Percentiles rank a stretch among this genome's conserved stretches.
Conservation (phyloP, 1,284 basidiomycete species). For the Golubevia sp. region DNA sequence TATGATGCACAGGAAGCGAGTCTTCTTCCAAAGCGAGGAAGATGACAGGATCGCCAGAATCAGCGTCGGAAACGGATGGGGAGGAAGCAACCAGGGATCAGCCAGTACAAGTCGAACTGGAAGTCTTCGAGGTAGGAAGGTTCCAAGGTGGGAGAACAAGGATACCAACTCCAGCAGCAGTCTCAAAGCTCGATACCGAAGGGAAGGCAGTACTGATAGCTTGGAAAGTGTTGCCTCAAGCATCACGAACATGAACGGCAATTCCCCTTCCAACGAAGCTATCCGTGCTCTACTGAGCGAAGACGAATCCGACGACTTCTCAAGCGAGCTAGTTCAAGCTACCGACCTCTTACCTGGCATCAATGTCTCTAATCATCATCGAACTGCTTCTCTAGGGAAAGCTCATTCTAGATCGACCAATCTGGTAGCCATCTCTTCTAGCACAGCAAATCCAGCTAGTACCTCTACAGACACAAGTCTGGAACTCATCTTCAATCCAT, state of each 20-base stretch:
- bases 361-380: neutral
- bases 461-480: no score
- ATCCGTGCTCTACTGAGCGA: neutral
- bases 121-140: slow-evolving; percentile 4
- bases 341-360: neutral
- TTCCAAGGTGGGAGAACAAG: neutral
- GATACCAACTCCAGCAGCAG: slow-evolving; percentile 26
- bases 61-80: slow-evolving; percentile 2
- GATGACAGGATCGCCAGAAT: slow-evolving; percentile 38
- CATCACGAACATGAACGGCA: slow-evolving; percentile 34
- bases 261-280: slow-evolving; percentile 11
- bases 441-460: no score
- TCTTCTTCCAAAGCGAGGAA: slow-evolving; percentile 54
- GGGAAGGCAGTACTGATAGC: slow-evolving; percentile 38
- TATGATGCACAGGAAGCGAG: slow-evolving; percentile 47
- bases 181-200: slow-evolving; percentile 13
- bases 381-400: neutral
- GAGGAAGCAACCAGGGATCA: neutral
- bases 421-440: no score
- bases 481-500: no score
- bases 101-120: neutral
- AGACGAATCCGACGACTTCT: neutral
- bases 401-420: neutral
- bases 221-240: slow-evolving; percentile 38
- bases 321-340: neutral